phyloP scores from a whole-genome alignment of 768 basidiomycete species.

The Trametes villosa region DNA sequence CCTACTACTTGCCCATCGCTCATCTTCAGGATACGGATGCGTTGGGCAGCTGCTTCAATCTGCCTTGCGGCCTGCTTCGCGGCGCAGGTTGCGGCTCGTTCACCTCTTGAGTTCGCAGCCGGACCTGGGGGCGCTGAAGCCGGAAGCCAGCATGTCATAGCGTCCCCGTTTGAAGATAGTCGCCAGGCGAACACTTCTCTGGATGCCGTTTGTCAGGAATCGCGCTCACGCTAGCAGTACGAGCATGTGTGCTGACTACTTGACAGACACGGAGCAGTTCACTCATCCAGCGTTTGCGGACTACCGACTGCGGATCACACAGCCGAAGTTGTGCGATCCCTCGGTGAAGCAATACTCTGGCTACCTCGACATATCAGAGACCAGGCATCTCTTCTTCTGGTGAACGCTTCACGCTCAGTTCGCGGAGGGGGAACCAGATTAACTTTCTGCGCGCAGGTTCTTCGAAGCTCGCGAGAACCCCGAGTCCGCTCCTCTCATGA shows the following conservation, averaged over 20 bases:
- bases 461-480: slow-evolving; percentile 84
- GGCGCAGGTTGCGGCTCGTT: too few relatives aligned
- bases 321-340: slow-evolving; percentile 54
- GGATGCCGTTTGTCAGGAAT: neutral
- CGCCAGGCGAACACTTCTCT: too few relatives aligned
- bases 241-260: neutral
- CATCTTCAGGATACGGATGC: too few relatives aligned
- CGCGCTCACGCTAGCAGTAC: neutral
- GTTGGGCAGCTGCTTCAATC: too few relatives aligned
- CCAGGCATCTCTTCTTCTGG: slow-evolving; percentile 65
- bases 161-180: too few relatives aligned
- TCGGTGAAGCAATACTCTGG: slow-evolving; percentile 56
- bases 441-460: slow-evolving; percentile 56
- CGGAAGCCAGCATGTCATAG: too few relatives aligned
- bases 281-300: slow-evolving; percentile 40
- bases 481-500: slow-evolving; percentile 74
- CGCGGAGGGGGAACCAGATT: neutral
- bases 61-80: too few relatives aligned
- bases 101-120: too few relatives aligned
- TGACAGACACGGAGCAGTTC: neutral
- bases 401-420: slow-evolving; percentile 25
- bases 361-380: slow-evolving; percentile 59
- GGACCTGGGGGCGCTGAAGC: too few relatives aligned
- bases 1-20: too few relatives aligned
- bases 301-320: slow-evolving; percentile 43